Base-by-base conservation (phyloP, 148 eudicot species). In the Beta vulgaris region DNA sequence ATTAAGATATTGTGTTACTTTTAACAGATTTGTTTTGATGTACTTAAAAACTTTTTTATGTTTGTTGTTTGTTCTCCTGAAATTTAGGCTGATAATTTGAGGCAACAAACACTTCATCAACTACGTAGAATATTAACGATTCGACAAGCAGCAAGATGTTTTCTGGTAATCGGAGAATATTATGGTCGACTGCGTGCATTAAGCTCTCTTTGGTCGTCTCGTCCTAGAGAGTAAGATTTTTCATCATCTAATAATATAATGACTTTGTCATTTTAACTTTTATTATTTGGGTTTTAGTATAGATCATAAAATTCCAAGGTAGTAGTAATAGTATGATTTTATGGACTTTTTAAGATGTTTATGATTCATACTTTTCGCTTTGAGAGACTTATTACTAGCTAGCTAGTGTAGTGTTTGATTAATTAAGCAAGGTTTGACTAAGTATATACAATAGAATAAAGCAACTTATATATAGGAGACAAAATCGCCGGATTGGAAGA, bases 191-290 rank as follows among this genome's bases (percentile, higher is more conserved):
- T 96, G 75, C 85, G 99, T 43, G 98, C 98, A n/a, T 79, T 96
- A n/a, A 96, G 99, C 73, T 88, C 97, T 73, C 86, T 96, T 25
- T 96, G 99, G 99, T 84, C 91, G 8, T 96, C 95, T 42, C 90
- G 99, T 8, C 99, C 98, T 2, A 82, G 97, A 86, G 97, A 91
- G 96, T 92, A 90, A 87, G 97, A 48, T 75, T 35, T 58, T 13
- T 63, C 1, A 40, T 19, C 40, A 3, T 48, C 0, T 28, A 34
- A 42, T 13, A 68, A 42, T 43, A 3, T 37, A n/a, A n/a, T n/a
- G n/a, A n/a, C n/a, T n/a, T n/a, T n/a, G n/a, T n/a, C n/a, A n/a
- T n/a, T n/a, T n/a, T n/a, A n/a, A n/a, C n/a, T n/a, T n/a, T n/a
- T n/a, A n/a, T n/a, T n/a, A n/a, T n/a, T n/a, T n/a, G n/a, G n/a